phyloP scores from a whole-genome alignment of 2,329 filamentous ascomycete genomes.

The Pseudogymnoascus pannorum region DNA sequence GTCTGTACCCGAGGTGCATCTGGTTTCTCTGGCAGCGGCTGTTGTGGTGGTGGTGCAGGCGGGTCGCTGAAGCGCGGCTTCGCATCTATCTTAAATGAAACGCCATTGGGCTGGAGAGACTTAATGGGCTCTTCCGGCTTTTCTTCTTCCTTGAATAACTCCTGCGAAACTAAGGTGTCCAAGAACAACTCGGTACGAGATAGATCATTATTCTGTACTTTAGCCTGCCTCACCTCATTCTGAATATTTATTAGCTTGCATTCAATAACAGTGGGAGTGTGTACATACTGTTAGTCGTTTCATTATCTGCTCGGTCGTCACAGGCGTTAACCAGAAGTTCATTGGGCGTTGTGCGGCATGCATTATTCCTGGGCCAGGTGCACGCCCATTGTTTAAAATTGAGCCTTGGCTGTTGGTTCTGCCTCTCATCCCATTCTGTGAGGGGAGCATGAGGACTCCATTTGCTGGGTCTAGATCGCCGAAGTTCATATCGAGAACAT shows the following conservation, averaged over 20 bases:
- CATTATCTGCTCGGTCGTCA: constrained; percentile 90
- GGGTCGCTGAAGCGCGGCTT: constrained; percentile 87
- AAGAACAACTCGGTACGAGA: constrained; percentile 76
- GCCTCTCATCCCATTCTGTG: constrained; percentile 60
- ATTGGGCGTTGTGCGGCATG: constrained; percentile 65
- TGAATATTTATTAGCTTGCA: constrained; percentile 32
- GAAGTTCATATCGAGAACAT: constrained; percentile 82
- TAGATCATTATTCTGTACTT: constrained; percentile 80
- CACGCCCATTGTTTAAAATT: constrained; percentile 52
- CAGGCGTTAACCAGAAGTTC: constrained; percentile 79
- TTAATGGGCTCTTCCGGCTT: constrained; percentile 45
- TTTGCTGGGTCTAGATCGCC: constrained; percentile 82
- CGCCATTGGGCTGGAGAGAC: constrained; percentile 38
- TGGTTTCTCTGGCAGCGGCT: constrained; percentile 88
- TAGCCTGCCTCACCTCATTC: constrained; percentile 85
- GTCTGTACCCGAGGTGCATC: constrained; percentile 50
- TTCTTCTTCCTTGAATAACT: constrained; percentile 53
- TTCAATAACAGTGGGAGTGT: constrained; percentile 7
- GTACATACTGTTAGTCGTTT: constrained; percentile 49
- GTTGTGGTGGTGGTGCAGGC: constrained; percentile 85
- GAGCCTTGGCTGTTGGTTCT: constrained; percentile 62
- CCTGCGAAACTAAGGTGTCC: constrained; percentile 65
- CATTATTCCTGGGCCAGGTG: constrained; percentile 45
- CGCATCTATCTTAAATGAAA: constrained; percentile 56
- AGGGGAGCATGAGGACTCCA: constrained; percentile 62